Evolutionary conservation across 371 early-diverging fungal genomes (phyloP), one percentile per base, ranked within the genome.

Genomic region (Cokeromyces recurvatus): DNA sequence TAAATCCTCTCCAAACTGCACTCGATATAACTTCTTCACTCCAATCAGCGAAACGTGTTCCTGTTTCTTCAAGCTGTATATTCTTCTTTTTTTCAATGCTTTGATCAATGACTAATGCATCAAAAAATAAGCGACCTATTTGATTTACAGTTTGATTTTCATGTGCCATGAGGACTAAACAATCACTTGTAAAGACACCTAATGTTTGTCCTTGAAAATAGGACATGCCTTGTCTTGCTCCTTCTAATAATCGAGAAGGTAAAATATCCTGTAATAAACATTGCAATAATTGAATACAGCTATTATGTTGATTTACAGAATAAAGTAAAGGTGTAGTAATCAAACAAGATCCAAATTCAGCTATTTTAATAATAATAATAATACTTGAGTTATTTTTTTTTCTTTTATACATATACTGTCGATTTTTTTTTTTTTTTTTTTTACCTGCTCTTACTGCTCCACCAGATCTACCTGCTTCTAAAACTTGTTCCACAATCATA

Each of bases 401-500:
- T 29, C 29, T 29, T 29, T 29, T 29, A 8, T 29, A 5, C 29
- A 8, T 11, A 29, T n/a, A n/a, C 29, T 8, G 11, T 8, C 29
- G 11, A 8, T 11, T 29, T 29, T 29, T 11, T 8, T 29, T 11
- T 11, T 11, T 8, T 29, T 29, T 11, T 29, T 20, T 15, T 12
- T 42, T 73, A 74, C 74, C 70, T 48, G 76, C 76, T 48, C 76
- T 55, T 8, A 71, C 69, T 12, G 76, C 76, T 10, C 76, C 76
- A 27, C 76, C 76, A 32, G 64, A 61, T 53, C 66, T 67, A 9
- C 76, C 72, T 4, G 76, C 72, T 42, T 67, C 70, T 25, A 75
- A 44, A 0, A 75, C 72, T 49, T 71, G 62, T 24, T 63, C 62
- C 2, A 68, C 68, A 31, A 75, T 71, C 68, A 71, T 69, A 22